Base-by-base conservation (phyloP, 2,329 filamentous ascomycete species). In the Cytospora piceae region DNA sequence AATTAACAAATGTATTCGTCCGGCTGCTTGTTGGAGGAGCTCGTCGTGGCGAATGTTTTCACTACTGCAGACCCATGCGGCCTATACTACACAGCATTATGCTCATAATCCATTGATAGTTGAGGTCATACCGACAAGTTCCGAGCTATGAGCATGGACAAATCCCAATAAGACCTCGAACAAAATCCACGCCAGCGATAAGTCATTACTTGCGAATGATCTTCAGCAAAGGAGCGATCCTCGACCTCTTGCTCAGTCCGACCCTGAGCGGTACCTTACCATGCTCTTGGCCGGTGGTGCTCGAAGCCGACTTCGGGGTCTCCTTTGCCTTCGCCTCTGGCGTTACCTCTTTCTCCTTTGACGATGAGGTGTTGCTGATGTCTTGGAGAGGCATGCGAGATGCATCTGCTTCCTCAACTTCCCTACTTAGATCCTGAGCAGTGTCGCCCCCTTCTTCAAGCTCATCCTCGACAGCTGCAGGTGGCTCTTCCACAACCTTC, bases 181-280 rank as follows among this genome's bases (percentile, higher is more conserved):
- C 29, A 2, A 9, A 12, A 5, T 24, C 49, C 55, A 24, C 20
- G 31, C 53, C 29, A 60, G 15, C 8, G 8, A 17, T 31, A 32
- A n/a, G 27, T 46, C 31, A 20, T 64, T 29, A 68, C 42, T 83
- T 84, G 63, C 77, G 79, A 61, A 85, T 69, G 27, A 77, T 77
- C 73, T 85, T 85, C 31, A 85, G 74, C 61, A 85, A 72, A 32
- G 83, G 82, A 42, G 83, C 81, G 67, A 85, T 84, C 65, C 80
- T 77, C 22, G 78, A 78, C 70, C 73, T 77, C 72, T 79, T 84
- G 74, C 83, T 85, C 69, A 85, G 72, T 3, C 83, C 83, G 62
- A 85, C 82, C 20, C 83, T 77, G 68, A 81, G 83, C 20, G 78
- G 68, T 20, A 81, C 81, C 67, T 80, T 82, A 17, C 71, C 69